Percentiles rank a stretch among this genome's conserved stretches.
Conservation (phyloP, 768 basidiomycete genomes). For the Tulasnella sp. region DNA sequence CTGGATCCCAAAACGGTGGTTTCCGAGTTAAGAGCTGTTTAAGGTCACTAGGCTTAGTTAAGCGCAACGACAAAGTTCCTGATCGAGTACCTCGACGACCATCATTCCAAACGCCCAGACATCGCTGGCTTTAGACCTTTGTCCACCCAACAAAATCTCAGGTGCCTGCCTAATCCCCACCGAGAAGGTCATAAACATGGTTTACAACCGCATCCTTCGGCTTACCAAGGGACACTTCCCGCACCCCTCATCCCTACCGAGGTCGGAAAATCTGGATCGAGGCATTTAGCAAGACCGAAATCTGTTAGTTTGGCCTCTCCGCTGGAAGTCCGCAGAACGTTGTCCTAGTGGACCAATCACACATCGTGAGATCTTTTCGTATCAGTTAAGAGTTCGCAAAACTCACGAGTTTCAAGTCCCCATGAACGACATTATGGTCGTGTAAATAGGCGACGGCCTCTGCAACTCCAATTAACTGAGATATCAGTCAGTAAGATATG, state of each 20-base stretch:
- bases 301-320: not conserved
- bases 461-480: constrained; percentile 22
- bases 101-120: not conserved
- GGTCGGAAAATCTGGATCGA: not conserved
- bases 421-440: constrained; percentile 6
- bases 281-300: not conserved
- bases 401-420: constrained; percentile 27
- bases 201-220: not conserved
- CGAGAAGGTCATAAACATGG: not conserved
- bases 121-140: not conserved
- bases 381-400: not conserved
- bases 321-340: not conserved
- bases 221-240: not conserved
- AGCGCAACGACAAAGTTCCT: not conserved
- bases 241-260: not conserved
- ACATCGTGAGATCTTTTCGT: not conserved
- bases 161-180: not conserved
- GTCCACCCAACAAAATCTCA: not conserved
- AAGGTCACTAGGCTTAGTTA: not conserved
- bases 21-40: not conserved
- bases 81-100: not conserved
- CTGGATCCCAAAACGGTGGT: not conserved
- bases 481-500: no score
- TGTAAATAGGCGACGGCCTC: constrained; percentile 21
- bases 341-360: not conserved